Percentiles rank a stretch among this genome's conserved stretches.
These are phyloP conservation scores for Boletus patriciae DNA, from an alignment of 768 basidiomycete genomes.

Conservation along the genomic window DNA sequence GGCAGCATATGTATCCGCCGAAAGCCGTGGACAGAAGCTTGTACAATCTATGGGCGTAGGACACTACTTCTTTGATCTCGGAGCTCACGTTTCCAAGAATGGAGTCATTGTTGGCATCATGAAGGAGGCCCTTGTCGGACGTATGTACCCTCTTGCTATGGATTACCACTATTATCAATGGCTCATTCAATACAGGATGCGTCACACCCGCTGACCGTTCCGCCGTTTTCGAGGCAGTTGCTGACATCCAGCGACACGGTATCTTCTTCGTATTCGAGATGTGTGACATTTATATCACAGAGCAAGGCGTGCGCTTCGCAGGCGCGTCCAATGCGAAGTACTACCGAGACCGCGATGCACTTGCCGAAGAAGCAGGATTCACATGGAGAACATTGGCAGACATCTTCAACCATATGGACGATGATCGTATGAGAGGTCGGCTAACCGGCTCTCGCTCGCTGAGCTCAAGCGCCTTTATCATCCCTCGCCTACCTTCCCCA, in stretches of 20 bases:
- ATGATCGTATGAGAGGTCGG: background rate
- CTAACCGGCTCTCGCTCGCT: conserved; percentile 6
- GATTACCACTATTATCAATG: no score
- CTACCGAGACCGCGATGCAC: conserved; percentile 26
- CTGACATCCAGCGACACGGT: conserved; percentile 34
- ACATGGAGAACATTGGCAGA: conserved; percentile 20
- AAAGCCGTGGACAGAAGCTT: conserved; percentile 32
- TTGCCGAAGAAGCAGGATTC: conserved; percentile 19
- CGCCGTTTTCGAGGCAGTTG: conserved; percentile 31
- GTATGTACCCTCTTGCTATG: conserved; percentile 12
- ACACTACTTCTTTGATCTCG: conserved; percentile 30
- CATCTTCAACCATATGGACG: conserved; percentile 21
- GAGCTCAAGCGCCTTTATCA: conserved; percentile 12
- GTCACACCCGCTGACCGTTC: conserved; percentile 26
- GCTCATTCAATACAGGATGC: conserved; percentile 20
- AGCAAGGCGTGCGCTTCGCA: conserved; percentile 30
- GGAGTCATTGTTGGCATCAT: conserved; percentile 33
- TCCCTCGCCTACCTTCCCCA: conserved; percentile 30
- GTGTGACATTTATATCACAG: conserved; percentile 32
- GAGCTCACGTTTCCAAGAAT: conserved; percentile 32
- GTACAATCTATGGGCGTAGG: conserved; percentile 30
- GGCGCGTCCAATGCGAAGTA: conserved; percentile 17
- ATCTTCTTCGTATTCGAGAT: conserved; percentile 18
- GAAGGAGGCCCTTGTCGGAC: conserved; percentile 30
- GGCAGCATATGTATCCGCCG: conserved; percentile 23